Conservation (phyloP, 495 filamentous ascomycete species). For the Neurospora discreta region DNA sequence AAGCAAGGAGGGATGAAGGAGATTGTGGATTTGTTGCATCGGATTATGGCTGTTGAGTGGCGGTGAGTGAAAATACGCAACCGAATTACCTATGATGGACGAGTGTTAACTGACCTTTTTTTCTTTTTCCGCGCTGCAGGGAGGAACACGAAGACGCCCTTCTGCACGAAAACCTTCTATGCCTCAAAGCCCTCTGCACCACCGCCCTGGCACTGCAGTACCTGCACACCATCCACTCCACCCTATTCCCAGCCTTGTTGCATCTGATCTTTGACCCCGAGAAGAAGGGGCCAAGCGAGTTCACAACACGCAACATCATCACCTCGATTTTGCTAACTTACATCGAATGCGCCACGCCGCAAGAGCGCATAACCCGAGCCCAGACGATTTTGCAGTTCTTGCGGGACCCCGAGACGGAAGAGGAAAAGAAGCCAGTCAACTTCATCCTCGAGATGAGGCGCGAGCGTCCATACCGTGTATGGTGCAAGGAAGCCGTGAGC, state of each 20-base stretch:
- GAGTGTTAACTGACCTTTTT: neutral
- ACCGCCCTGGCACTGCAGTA: slow-evolving; percentile 72
- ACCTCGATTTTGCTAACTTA: slow-evolving; percentile 79
- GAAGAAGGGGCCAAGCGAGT: slow-evolving; percentile 93
- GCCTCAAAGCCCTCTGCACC: slow-evolving; percentile 89
- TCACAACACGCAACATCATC: slow-evolving; percentile 81
- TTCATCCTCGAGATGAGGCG: slow-evolving; percentile 87
- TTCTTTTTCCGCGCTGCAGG: slow-evolving; percentile 28
- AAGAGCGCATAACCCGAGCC: slow-evolving; percentile 50
- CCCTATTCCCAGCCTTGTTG: slow-evolving; percentile 77
- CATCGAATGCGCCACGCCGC: slow-evolving; percentile 46
- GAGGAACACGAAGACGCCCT: slow-evolving; percentile 95
- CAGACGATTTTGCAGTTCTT: slow-evolving; percentile 64
- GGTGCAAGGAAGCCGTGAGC: slow-evolving; percentile 82
- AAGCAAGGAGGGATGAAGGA: slow-evolving; percentile 83
- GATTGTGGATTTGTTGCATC: slow-evolving; percentile 72
- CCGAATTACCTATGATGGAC: too few relatives aligned
- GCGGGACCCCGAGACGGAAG: slow-evolving; percentile 65
- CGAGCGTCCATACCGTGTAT: slow-evolving; percentile 79
- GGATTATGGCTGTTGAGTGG: slow-evolving; percentile 94
- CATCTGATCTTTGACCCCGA: slow-evolving; percentile 92
- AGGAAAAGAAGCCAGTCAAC: slow-evolving; percentile 60
- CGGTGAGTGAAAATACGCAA: slow-evolving; percentile 43
- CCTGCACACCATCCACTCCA: slow-evolving; percentile 65
- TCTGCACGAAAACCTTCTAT: slow-evolving; percentile 84